Conservation (phyloP, 83 land plant genomes). For the Diphasiastrum complanatum region DNA sequence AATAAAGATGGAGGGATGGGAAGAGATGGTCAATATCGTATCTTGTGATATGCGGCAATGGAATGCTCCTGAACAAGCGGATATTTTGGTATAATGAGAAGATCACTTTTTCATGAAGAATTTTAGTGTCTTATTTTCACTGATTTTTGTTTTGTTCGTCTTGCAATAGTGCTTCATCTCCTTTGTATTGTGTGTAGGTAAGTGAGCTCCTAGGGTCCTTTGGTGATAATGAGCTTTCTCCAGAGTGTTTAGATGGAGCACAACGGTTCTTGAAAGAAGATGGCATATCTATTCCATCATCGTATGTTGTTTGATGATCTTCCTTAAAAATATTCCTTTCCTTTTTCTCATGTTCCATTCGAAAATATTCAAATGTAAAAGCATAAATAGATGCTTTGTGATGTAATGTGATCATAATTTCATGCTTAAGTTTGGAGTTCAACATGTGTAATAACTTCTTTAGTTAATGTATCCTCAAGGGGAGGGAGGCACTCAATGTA, state of each 20-base stretch:
- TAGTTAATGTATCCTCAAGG: too few species aligned
- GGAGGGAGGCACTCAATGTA: too few species aligned
- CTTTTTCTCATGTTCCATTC: not conserved
- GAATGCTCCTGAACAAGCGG: constrained; percentile 96
- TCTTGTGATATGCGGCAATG: constrained; percentile 94
- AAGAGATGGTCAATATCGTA: constrained; percentile 66
- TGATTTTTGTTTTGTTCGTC: not conserved
- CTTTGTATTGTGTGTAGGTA: constrained; percentile 43
- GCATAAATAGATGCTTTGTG: too few species aligned
- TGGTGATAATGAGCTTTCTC: constrained; percentile 98
- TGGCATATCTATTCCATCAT: constrained; percentile 93
- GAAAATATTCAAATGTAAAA: too few species aligned
- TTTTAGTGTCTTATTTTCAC: not conserved
- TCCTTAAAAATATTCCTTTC: not conserved
- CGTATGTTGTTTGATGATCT: constrained; percentile 43
- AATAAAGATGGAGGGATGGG: constrained; percentile 87
- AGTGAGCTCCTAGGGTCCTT: constrained; percentile 96
- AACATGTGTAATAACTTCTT: too few species aligned
- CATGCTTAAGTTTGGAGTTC: too few species aligned
- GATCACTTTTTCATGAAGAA: not conserved
- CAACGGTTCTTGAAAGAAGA: constrained; percentile 81
- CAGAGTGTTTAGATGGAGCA: constrained; percentile 98
- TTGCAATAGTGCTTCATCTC: not conserved
- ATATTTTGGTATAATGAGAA: constrained; percentile 56
- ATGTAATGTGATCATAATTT: too few species aligned